Evolutionary conservation across 202 grass and related monocot genomes (phyloP).

Genomic region (Brachypodium distachyon): DNA sequence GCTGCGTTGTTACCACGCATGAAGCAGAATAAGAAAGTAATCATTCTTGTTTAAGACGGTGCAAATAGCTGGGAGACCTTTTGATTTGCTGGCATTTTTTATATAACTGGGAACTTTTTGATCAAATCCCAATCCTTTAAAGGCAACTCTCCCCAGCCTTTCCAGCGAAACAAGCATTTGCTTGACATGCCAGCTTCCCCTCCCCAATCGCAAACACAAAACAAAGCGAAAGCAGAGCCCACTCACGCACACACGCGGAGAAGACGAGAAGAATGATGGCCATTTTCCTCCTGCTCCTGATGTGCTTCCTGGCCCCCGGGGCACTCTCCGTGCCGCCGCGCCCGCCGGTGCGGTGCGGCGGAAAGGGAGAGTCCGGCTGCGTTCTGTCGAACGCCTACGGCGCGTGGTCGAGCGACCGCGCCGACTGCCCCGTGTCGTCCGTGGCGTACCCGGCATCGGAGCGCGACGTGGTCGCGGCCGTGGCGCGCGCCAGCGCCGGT

Average conservation of each 20-base stretch:
- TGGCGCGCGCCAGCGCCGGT: conserved; percentile 35
- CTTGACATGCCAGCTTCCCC: neutral
- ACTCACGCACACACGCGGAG: neutral
- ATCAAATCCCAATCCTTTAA: neutral
- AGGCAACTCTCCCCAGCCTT: neutral
- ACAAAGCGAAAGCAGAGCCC: neutral
- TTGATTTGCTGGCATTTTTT: too few species aligned
- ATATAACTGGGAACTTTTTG: too few species aligned
- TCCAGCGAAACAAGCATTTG: neutral
- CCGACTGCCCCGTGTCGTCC: conserved; percentile 35
- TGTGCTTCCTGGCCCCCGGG: neutral
- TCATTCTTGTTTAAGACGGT: too few species aligned
- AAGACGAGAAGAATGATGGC: neutral
- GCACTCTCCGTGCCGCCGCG: conserved; percentile 33
- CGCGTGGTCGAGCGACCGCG: conserved; percentile 60
- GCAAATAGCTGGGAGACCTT: too few species aligned
- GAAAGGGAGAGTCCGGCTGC: conserved; percentile 9
- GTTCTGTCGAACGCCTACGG: conserved; percentile 75
- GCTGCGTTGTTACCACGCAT: too few species aligned
- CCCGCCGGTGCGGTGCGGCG: conserved; percentile 44
- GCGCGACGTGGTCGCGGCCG: conserved; percentile 42
- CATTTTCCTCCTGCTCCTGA: conserved; percentile 6
- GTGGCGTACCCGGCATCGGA: conserved; percentile 58
- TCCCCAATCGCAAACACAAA: neutral
- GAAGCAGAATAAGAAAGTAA: too few species aligned